Evolutionary conservation across 1,284 basidiomycete genomes (phyloP).

Genomic region (Microbotryum saponariae): DNA sequence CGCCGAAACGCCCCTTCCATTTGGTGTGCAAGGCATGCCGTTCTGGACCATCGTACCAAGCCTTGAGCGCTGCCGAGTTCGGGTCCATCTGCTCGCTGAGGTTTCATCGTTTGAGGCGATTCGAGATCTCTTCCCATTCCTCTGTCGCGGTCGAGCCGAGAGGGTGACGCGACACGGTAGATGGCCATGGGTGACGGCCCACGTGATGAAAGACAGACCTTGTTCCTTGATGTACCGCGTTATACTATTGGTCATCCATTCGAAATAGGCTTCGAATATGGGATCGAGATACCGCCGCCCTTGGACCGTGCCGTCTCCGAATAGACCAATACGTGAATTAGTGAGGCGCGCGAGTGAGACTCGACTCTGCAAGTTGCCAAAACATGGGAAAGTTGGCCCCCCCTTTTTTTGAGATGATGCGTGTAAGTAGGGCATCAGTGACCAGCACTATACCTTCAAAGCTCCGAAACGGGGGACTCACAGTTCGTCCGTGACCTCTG

Average conservation of each 20-base stretch:
- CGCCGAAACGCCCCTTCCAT: neutral
- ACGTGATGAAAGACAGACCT: slow-evolving; percentile 12
- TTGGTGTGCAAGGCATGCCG: neutral
- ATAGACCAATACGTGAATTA: no score
- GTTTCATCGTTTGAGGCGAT: slow-evolving; percentile 4
- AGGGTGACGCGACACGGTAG: slow-evolving; percentile 2
- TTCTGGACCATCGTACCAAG: neutral
- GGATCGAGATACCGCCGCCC: slow-evolving; percentile 7
- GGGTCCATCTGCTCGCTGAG: slow-evolving; percentile 1
- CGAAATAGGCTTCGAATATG: slow-evolving; percentile 6
- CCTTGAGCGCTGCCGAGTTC: neutral
- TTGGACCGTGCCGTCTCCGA: neutral
- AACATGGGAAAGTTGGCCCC: slow-evolving; percentile 13
- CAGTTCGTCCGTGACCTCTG: slow-evolving; percentile 1
- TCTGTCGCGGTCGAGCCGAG: neutral
- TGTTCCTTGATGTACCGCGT: neutral
- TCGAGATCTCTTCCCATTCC: neutral
- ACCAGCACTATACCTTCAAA: neutral
- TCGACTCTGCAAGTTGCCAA: slow-evolving; percentile 1
- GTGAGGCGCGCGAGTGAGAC: no score
- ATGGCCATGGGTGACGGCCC: slow-evolving; percentile 6
- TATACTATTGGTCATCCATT: neutral
- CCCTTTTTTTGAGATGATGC: no score
- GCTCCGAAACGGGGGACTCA: neutral
- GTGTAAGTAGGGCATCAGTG: neutral